Percentiles rank a stretch among this genome's conserved stretches.
These are phyloP conservation scores for Candida pseudoviswanathii DNA, from an alignment of 1,139 yeast genomes.

Conservation along the genomic window DNA sequence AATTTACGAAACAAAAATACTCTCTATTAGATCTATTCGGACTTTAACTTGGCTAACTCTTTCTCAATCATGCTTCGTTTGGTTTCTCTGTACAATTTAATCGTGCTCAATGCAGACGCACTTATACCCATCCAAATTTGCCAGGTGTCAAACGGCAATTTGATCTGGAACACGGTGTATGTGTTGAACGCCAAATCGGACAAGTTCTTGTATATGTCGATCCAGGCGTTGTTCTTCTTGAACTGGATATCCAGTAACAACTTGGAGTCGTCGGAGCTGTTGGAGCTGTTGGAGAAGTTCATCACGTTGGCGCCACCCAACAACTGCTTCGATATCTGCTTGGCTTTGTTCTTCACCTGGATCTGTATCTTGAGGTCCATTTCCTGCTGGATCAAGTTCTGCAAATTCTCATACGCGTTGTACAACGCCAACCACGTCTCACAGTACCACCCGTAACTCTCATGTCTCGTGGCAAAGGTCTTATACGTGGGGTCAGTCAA, in stretches of 20 bases:
- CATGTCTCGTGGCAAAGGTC: conserved; percentile 49
- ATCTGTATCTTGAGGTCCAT: conserved; percentile 42
- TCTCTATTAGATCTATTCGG: conserved; percentile 1
- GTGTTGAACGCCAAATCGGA: conserved; percentile 47
- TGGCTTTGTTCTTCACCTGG: conserved; percentile 43
- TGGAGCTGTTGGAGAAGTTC: not conserved
- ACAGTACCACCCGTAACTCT: conserved; percentile 64
- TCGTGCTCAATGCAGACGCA: conserved; percentile 42
- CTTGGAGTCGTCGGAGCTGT: conserved; percentile 22
- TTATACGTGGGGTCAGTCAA: conserved; percentile 42
- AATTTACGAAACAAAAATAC: not conserved
- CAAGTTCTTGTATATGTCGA: conserved; percentile 44
- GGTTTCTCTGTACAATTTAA: conserved; percentile 45
- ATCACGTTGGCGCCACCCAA: conserved; percentile 23
- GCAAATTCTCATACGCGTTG: conserved; percentile 44
- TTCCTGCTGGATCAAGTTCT: conserved; percentile 43
- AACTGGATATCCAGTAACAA: conserved; percentile 37
- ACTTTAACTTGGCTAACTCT: conserved; percentile 14
- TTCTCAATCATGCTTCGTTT: conserved; percentile 29
- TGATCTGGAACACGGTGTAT: conserved; percentile 44
- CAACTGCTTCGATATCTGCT: conserved; percentile 38
- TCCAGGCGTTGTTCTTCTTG: conserved; percentile 39
- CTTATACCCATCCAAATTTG: conserved; percentile 54
- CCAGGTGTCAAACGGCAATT: conserved; percentile 45
- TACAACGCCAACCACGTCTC: conserved; percentile 60